phyloP scores from a whole-genome alignment of 2,329 filamentous ascomycete species.

The Xylaria sp. region DNA sequence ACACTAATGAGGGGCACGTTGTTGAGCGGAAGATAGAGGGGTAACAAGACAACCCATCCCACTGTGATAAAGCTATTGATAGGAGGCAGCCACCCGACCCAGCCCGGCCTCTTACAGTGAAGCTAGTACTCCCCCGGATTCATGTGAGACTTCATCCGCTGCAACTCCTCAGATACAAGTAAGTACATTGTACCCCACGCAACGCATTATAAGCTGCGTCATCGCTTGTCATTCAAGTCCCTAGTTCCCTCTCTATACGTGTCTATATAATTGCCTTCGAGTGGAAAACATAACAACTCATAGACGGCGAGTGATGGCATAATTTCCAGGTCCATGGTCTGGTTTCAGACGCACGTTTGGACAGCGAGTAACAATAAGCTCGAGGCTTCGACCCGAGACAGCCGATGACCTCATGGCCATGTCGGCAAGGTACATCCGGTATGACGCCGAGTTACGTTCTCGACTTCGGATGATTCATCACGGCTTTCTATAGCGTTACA shows the following conservation, averaged over 20 bases:
- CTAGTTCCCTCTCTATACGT: background rate
- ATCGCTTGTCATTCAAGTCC: background rate
- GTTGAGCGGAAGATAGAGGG: conserved; percentile 13
- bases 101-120: background rate
- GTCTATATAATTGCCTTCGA: conserved; percentile 1
- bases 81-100: conserved; percentile 7
- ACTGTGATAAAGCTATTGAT: background rate
- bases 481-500: no score
- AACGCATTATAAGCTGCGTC: conserved; percentile 2
- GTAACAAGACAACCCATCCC: background rate
- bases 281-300: background rate
- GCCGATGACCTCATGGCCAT: conserved; percentile 20
- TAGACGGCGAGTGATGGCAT: conserved; percentile 1
- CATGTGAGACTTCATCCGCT: conserved; percentile 32
- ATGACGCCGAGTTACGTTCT: background rate
- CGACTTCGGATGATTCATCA: conserved; percentile 32
- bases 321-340: background rate
- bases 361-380: conserved; percentile 8
- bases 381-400: conserved; percentile 14
- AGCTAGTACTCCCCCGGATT: conserved; percentile 21
- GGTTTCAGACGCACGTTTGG: conserved; percentile 1
- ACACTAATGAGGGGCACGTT: conserved; percentile 28
- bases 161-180: background rate
- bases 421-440: conserved; percentile 1
- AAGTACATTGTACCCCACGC: background rate